These are phyloP conservation scores for Termitomyces sp. DNA, from an alignment of 768 basidiomycete genomes.

Conservation along the genomic window DNA sequence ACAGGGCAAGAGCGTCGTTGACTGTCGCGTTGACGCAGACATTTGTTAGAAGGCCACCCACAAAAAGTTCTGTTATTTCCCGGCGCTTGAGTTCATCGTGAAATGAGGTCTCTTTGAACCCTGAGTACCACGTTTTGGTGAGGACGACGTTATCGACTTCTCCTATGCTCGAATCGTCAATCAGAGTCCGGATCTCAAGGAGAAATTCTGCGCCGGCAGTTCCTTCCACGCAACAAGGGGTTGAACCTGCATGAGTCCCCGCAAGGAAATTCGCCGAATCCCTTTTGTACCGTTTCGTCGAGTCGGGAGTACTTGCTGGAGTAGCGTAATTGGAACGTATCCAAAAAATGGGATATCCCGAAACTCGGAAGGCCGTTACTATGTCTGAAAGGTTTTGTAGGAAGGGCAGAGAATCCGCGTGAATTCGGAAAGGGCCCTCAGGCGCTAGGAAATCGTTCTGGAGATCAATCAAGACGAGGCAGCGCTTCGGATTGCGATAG, in stretches of 20 bases:
- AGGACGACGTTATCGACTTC: constrained; percentile 12
- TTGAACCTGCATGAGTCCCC: constrained; percentile 21
- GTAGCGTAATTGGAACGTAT: constrained; percentile 19
- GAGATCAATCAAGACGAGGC: constrained; percentile 24
- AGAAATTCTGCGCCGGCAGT: constrained; percentile 18
- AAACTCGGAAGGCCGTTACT: constrained; percentile 12
- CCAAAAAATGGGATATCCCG: constrained; percentile 17
- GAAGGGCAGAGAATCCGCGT: constrained; percentile 14
- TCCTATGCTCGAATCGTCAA: constrained; percentile 4
- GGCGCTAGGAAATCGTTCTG: constrained; percentile 25
- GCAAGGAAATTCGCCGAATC: constrained; percentile 10
- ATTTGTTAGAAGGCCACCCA: constrained; percentile 22
- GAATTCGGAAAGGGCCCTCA: constrained; percentile 19
- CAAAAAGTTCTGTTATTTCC: constrained; percentile 17
- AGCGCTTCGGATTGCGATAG: constrained; percentile 6
- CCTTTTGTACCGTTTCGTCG: neutral
- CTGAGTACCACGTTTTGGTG: constrained; percentile 23
- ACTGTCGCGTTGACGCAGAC: constrained; percentile 23
- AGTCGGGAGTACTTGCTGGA: neutral
- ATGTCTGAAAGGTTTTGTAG: constrained; percentile 13
- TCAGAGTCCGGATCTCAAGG: constrained; percentile 12
- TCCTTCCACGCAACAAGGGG: constrained; percentile 20
- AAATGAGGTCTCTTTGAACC: constrained; percentile 23
- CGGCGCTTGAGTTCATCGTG: constrained; percentile 12
- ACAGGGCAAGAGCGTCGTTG: constrained; percentile 17